A percentile compares a stretch with the other conserved stretches of the same genome.
Evolutionary conservation across 192 early-diverging fungal species (phyloP).

Genomic region (Irineochytrium annulatum): DNA sequence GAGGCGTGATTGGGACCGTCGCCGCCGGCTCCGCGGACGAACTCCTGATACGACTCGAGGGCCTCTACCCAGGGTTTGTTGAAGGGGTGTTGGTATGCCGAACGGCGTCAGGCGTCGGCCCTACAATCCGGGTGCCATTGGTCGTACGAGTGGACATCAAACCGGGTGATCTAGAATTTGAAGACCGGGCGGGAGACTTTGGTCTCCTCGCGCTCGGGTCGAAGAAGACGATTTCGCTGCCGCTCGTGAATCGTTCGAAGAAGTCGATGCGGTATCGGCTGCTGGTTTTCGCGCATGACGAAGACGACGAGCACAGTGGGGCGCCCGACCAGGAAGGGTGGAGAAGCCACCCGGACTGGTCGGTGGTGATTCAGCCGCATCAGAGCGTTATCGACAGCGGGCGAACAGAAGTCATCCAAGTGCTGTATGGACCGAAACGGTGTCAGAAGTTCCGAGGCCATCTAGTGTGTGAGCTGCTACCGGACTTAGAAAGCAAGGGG

Average conservation of each 20-base stretch:
- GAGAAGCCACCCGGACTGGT: constrained; percentile 17
- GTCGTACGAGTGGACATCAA: constrained; percentile 19
- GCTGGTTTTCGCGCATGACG: background rate
- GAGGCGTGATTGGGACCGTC: background rate
- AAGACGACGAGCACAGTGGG: background rate
- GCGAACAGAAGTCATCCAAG: constrained; percentile 6
- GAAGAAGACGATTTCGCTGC: constrained; percentile 15
- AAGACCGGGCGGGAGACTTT: constrained; percentile 35
- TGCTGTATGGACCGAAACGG: constrained; percentile 37
- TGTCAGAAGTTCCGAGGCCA: constrained; percentile 32
- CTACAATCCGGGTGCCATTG: constrained; percentile 28
- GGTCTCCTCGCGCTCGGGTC: constrained; percentile 42
- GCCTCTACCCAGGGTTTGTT: constrained; percentile 20
- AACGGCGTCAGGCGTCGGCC: constrained; percentile 27
- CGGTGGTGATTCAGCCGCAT: constrained; percentile 18
- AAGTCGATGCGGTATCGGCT: constrained; percentile 24
- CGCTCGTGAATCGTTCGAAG: constrained; percentile 32
- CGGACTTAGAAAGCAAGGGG: background rate
- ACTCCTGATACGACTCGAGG: constrained; percentile 7
- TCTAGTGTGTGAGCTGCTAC: constrained; percentile 27
- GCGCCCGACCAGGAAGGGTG: background rate
- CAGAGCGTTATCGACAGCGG: constrained; percentile 29
- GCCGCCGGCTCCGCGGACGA: background rate
- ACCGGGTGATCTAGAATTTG: constrained; percentile 29
- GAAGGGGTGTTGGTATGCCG: constrained; percentile 32